Evolutionary conservation across 805 yeast genomes (phyloP), one percentile per base, ranked within the genome.

Genomic region (Isabelozyma rhagii): DNA sequence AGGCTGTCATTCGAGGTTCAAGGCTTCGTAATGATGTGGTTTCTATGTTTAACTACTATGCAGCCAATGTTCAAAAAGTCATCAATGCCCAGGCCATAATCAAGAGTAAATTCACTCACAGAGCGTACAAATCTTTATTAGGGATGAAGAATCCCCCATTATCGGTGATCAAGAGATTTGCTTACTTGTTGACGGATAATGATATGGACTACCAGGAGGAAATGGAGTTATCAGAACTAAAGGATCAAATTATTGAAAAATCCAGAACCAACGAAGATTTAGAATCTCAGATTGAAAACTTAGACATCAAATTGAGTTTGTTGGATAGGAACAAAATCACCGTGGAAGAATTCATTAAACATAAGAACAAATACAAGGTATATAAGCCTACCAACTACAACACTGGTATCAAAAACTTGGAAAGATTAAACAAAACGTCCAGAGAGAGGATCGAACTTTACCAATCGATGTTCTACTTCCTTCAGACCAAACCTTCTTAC

Each of bases 401-500:
- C 10, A 21, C 49, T 8, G 42, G 54, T 36, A 52, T 54, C 31
- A 66, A 61, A 52, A 55, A 53, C 39, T 53, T 69, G 44, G 74
- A 68, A 14, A 58, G 57, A 29, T 66, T 67, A 55, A 71, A 66
- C 52, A 74, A 73, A 48, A 65, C 77, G 3, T 64, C 80, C 9
- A 71, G 77, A 51, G 75, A 74, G 21, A 74, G 89, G 51, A 72
- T 84, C 46, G 91, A 85, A 52, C 66, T 82, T 1, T 88, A 87
- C 65, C 97, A 86, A 57, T 86, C 88, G 18, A 61, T 93, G 46
- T 84, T 94, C 56, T 94, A 86, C 60, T 68, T 93, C 25, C 66
- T 94, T 42, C 98, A 94, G 63, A 87, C 96, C 0, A 89, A 89
- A 58, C 88, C 96, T 0, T 63, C 66, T 0, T 93, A 93, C 59